Conservation (phyloP, 2,329 filamentous ascomycete genomes). For the Aspergillus aculeatus region DNA sequence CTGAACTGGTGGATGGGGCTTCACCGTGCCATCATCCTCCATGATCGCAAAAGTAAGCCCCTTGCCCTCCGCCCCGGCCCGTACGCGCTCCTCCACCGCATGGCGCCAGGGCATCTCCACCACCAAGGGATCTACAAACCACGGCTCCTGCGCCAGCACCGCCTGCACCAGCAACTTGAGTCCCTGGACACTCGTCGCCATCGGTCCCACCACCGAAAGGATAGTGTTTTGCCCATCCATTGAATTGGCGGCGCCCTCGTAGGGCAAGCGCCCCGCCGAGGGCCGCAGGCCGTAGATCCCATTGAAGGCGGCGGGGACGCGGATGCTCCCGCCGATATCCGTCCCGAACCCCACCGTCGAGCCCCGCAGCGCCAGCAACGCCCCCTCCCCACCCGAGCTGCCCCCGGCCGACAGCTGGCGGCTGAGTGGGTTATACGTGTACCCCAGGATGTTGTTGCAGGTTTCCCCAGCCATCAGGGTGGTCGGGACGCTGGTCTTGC, state of each 20-base stretch:
- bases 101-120: constrained; percentile 65
- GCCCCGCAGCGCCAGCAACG: constrained; percentile 55
- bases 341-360: constrained; percentile 59
- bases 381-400: constrained; percentile 60
- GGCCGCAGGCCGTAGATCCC: constrained; percentile 58
- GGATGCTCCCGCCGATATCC: constrained; percentile 57
- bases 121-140: constrained; percentile 65
- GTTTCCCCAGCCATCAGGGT: constrained; percentile 60
- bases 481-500: constrained; percentile 56
- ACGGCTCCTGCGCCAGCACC: constrained; percentile 60
- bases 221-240: constrained; percentile 65
- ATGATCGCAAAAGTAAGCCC: constrained; percentile 57
- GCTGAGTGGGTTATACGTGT: constrained; percentile 59
- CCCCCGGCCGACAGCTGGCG: constrained; percentile 55
- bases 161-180: constrained; percentile 57
- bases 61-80: constrained; percentile 27
- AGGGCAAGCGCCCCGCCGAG: constrained; percentile 53
- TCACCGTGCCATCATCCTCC: constrained; percentile 51
- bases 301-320: constrained; percentile 61
- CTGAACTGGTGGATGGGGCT: constrained; percentile 57
- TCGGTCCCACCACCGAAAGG: constrained; percentile 62
- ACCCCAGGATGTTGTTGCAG: constrained; percentile 60
- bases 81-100: constrained; percentile 35
- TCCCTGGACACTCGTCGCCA: constrained; percentile 57
- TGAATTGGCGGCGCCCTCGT: constrained; percentile 60